Percentiles rank a stretch among this genome's conserved stretches.
These are phyloP conservation scores for Mallotus repandus DNA, from an alignment of 441 rosid species.

Conservation along the genomic window DNA sequence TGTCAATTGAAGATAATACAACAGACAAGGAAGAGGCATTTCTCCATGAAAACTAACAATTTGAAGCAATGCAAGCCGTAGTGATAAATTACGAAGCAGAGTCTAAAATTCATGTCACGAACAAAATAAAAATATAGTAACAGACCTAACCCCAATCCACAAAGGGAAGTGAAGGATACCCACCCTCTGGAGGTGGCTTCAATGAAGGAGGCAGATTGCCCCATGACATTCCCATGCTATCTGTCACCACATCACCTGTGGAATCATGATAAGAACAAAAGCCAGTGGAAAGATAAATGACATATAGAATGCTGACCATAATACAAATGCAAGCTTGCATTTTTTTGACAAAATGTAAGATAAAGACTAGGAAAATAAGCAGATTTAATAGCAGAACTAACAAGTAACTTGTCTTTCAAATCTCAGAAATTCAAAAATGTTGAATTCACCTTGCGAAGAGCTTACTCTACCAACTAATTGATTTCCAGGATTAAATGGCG, in stretches of 20 bases:
- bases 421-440: slow-evolving; percentile 2
- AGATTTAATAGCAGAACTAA: background rate
- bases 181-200: slow-evolving; percentile 80
- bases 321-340: background rate
- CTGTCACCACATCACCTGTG: slow-evolving; percentile 44
- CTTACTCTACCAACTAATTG: slow-evolving; percentile 27
- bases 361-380: background rate
- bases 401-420: background rate
- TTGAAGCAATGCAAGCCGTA: slow-evolving; percentile 1
- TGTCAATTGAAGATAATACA: background rate
- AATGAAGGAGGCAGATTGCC: slow-evolving; percentile 83
- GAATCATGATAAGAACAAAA: slow-evolving; percentile 12
- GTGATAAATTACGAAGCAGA: background rate
- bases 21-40: slow-evolving; percentile 8
- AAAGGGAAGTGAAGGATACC: slow-evolving; percentile 61
- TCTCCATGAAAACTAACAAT: background rate
- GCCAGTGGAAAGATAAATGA: background rate
- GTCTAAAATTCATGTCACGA: background rate
- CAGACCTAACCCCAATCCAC: slow-evolving; percentile 75
- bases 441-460: slow-evolving; percentile 26
- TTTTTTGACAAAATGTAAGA: background rate
- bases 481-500: slow-evolving; percentile 20
- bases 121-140: background rate
- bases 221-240: slow-evolving; percentile 55
- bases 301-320: background rate